Conservation (phyloP, 768 basidiomycete genomes). For the Russula earlei region DNA sequence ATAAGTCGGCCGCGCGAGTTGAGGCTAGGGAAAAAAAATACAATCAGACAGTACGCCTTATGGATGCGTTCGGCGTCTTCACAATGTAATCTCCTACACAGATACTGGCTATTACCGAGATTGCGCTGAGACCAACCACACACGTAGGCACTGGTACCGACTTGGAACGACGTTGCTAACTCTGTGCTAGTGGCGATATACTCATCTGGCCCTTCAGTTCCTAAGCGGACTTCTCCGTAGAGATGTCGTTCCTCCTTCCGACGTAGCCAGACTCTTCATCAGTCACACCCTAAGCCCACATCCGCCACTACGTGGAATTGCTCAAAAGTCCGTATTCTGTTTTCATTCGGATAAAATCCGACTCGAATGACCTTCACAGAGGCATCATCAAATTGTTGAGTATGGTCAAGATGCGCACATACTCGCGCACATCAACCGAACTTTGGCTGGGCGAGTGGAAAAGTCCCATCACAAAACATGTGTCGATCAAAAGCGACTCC, state of each 20-base stretch:
- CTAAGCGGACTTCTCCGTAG: constrained; percentile 53
- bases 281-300: constrained; percentile 62
- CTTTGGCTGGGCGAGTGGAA: constrained; percentile 68
- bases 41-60: constrained; percentile 36
- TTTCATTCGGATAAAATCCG: not conserved
- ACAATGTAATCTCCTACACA: constrained; percentile 24
- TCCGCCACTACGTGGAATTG: constrained; percentile 51
- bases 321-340: constrained; percentile 43
- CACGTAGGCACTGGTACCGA: constrained; percentile 45
- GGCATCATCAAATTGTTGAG: constrained; percentile 57
- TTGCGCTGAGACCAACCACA: constrained; percentile 53
- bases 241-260: constrained; percentile 44
- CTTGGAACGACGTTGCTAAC: constrained; percentile 6
- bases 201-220: constrained; percentile 60
- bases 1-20: constrained; percentile 35
- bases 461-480: constrained; percentile 45
- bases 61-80: not conserved
- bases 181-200: constrained; percentile 63
- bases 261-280: constrained; percentile 54
- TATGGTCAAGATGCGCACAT: constrained; percentile 69
- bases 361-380: constrained; percentile 29
- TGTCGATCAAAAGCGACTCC: constrained; percentile 40
- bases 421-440: constrained; percentile 50
- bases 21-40: constrained; percentile 40
- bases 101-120: constrained; percentile 50